Percentiles rank a stretch among this genome's conserved stretches.
These are phyloP conservation scores for Penicillium parvum DNA, from an alignment of 495 filamentous ascomycete genomes.

Conservation along the genomic window DNA sequence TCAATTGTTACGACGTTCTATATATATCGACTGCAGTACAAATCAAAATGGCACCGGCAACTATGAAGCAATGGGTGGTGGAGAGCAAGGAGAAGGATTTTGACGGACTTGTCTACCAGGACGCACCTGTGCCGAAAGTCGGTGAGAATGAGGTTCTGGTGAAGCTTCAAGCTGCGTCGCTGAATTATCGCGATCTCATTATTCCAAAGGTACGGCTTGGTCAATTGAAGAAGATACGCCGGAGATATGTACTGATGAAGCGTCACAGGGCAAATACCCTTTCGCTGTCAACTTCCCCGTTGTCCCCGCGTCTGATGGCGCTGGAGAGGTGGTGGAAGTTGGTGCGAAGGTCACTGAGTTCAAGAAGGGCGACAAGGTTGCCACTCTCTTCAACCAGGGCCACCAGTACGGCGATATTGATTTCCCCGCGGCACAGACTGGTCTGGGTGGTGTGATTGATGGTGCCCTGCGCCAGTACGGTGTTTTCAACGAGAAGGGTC, in stretches of 20 bases:
- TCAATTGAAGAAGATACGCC: too few relatives aligned
- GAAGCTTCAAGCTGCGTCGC: conserved; percentile 66
- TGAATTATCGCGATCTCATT: conserved; percentile 81
- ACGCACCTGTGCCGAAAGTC: conserved; percentile 52
- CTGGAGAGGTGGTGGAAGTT: conserved; percentile 65
- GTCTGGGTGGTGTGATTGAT: conserved; percentile 67
- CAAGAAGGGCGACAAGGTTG: conserved; percentile 66
- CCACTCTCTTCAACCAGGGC: conserved; percentile 75
- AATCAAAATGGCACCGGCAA: conserved; percentile 37
- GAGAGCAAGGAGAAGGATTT: conserved; percentile 52
- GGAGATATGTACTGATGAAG: too few relatives aligned
- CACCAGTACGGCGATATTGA: conserved; percentile 61
- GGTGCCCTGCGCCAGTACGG: conserved; percentile 71
- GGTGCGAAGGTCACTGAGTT: conserved; percentile 64
- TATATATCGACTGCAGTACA: too few relatives aligned
- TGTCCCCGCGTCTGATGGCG: conserved; percentile 72
- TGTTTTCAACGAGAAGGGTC: conserved; percentile 62
- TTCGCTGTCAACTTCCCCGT: conserved; percentile 56
- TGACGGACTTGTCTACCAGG: conserved; percentile 54
- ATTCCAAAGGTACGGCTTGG: conserved; percentile 64
- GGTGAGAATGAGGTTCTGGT: conserved; percentile 74
- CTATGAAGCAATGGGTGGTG: conserved; percentile 64
- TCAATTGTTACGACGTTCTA: too few relatives aligned
- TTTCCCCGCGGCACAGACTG: conserved; percentile 38
- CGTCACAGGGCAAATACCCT: conserved; percentile 60